Evolutionary conservation across 192 early-diverging fungal species (phyloP).

Genomic region (Coemansia sp.): DNA sequence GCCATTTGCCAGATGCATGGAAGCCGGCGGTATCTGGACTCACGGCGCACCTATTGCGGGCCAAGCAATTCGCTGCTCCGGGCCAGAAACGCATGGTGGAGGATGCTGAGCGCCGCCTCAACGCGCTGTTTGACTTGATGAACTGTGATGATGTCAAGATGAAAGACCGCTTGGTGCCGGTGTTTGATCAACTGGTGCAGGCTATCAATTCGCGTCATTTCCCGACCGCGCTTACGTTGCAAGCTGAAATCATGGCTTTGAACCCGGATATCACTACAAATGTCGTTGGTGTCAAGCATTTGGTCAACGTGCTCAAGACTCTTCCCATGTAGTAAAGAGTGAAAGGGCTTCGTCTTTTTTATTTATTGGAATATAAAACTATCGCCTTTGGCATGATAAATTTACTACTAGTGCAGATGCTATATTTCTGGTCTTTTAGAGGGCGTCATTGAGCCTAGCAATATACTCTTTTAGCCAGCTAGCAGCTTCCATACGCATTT

Average conservation of each 20-base stretch:
- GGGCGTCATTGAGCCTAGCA: too few relatives aligned
- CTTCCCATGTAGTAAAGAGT: constrained; percentile 20
- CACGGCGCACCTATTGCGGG: constrained; percentile 57
- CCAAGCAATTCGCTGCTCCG: constrained; percentile 61
- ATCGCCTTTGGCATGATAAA: background rate
- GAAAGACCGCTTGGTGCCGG: constrained; percentile 58
- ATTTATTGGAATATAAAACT: background rate
- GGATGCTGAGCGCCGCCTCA: constrained; percentile 85
- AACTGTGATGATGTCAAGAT: constrained; percentile 75
- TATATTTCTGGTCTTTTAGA: too few relatives aligned
- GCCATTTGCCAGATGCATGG: constrained; percentile 77
- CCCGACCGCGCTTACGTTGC: constrained; percentile 58
- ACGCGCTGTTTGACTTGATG: constrained; percentile 81
- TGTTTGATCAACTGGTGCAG: constrained; percentile 68
- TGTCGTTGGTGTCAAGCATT: constrained; percentile 71
- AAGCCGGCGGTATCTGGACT: constrained; percentile 64
- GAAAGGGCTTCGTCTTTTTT: background rate
- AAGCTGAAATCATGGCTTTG: constrained; percentile 72
- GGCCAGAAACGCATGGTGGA: constrained; percentile 74
- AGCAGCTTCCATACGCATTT: too few relatives aligned
- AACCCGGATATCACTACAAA: constrained; percentile 65
- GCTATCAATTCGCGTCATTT: constrained; percentile 61
- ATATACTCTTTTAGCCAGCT: too few relatives aligned
- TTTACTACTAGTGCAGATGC: too few relatives aligned
- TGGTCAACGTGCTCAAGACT: constrained; percentile 62